Base-by-base conservation (phyloP, 352 stramenopile genomes). In the Ophiocytium majus region DNA sequence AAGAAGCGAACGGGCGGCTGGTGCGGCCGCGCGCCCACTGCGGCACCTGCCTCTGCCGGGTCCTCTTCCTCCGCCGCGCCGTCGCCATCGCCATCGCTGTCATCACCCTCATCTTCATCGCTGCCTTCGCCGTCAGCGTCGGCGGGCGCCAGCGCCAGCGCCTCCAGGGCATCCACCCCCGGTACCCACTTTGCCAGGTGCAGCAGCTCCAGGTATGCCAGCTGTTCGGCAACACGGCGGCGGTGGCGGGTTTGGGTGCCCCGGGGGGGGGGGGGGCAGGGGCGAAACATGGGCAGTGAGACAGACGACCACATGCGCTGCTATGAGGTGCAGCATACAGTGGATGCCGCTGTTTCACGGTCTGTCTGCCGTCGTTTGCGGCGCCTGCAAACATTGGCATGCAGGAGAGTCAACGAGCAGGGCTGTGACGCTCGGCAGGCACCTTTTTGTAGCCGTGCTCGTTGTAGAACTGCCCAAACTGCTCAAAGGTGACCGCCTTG, bases 381-480 rank as follows among this genome's bases (percentile, higher is more conserved):
- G n/a, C n/a, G n/a, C 5, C 5, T 5, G 64, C 5, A 17, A 17
- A 17, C 17, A 17, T 5, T 5, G 34, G 34, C 5, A 17, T 5
- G 64, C 5, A 17, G 5, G 64, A 17, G 34, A 17, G 34, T 5
- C 5, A 17, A 17, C 5, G 31, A 17, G 64, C 5, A 5, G 5
- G 64, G 10, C 17, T 76, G 5, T 37, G 5, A 5, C 5, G 64
- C 64, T n/a, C n/a, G n/a, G n/a, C n/a, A n/a, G n/a, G n/a, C 14
- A 14, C 83, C 63, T 49, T 85, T 50, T 84, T 86, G 83, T 96
- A 96, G 0, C 94, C 94, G 63, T 93, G 93, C 33, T 92, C 91
- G 0, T 93, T 93, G 80, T 97, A 97, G 93, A 93, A 97, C 0
- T 93, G 89, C 9, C 93, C 89, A 94, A 96, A 87, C 92, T 95